Base-by-base conservation (phyloP, 2,329 filamentous ascomycete species). In the Arachnomyces sp. region DNA sequence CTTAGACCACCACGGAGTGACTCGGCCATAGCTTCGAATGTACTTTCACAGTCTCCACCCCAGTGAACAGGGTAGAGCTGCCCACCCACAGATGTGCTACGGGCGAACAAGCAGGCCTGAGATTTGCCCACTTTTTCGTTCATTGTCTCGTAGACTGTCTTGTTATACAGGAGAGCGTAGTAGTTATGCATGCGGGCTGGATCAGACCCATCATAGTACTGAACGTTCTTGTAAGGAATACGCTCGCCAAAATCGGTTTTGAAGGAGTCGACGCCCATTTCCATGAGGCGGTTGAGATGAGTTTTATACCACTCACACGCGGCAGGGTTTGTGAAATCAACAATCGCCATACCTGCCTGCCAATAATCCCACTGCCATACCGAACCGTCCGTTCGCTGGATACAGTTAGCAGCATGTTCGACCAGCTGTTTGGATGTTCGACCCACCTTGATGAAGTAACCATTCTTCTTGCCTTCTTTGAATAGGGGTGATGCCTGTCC, bases 171-270 rank as follows among this genome's bases (percentile, higher is more conserved):
- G 53, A 82, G 81, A n/a, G 82, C 72, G 58, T 85, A 86, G 64
- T 76, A 85, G 60, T 86, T 86, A 64, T 85, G 82, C 81, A 86
- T 86, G 50, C 74, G 74, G 37, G 66, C 66, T 1, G 80, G 73
- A 49, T 84, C 79, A 4, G 65, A 67, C 35, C 64, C 54, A 49
- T 84, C 79, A 53, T 76, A 67, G 73, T 81, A 86, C 47, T 74
- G 68, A 4, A 84, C 74, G 48, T 81, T 77, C 36, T 72, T 68
- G 4, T 72, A 74, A 0, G 82, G 82, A 39, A 86, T 79, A 17
- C 82, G 72, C 63, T 86, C 82, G 40, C 81, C 81, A 57, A 86
- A 86, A 54, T 86, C 82, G 6, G 82, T 85, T 64, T 86, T 86
- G 68, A 86, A 76, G 42, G 73, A 72, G 56, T 86, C 81, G 39